phyloP scores from a whole-genome alignment of 2,329 filamentous ascomycete genomes.

The Ceratocystis harringtonii region DNA sequence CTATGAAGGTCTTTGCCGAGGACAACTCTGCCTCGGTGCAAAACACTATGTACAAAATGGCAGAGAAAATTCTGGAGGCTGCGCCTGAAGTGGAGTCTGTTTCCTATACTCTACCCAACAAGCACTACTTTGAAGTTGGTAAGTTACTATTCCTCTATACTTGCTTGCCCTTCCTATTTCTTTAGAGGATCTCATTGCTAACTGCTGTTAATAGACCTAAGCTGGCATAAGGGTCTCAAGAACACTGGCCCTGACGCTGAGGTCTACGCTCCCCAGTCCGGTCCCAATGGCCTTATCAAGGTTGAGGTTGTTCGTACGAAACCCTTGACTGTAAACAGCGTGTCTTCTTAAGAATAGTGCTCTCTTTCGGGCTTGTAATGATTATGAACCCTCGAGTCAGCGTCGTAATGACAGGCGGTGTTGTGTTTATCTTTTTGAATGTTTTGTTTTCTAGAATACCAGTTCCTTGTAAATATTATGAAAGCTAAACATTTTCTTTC shows the following conservation, averaged over 20 bases:
- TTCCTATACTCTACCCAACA: constrained; percentile 82
- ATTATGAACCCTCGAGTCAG: background rate
- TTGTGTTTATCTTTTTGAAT: background rate
- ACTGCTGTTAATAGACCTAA: constrained; percentile 48
- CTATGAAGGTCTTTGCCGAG: constrained; percentile 78
- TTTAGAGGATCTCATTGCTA: background rate
- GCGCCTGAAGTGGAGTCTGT: constrained; percentile 59
- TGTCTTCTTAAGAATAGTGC: constrained; percentile 1
- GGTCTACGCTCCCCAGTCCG: constrained; percentile 83
- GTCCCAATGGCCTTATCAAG: constrained; percentile 90
- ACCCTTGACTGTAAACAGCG: constrained; percentile 13
- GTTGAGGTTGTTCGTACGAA: constrained; percentile 58
- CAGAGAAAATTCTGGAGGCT: constrained; percentile 63
- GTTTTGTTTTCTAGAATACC: background rate
- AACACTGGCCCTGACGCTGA: constrained; percentile 94
- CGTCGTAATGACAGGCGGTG: background rate
- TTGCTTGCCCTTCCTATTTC: background rate
- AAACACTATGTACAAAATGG: constrained; percentile 99
- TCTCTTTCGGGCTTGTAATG: constrained; percentile 2
- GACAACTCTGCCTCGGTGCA: constrained; percentile 90
- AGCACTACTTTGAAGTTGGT: constrained; percentile 97
- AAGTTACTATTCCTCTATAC: constrained; percentile 26
- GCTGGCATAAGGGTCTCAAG: constrained; percentile 90
- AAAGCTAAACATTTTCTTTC: background rate
- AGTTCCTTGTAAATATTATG: background rate